Percentiles rank a stretch among this genome's conserved stretches.
These are phyloP conservation scores for Bidens hawaiensis DNA, from an alignment of 140 eudicot genomes.

Conservation along the genomic window DNA sequence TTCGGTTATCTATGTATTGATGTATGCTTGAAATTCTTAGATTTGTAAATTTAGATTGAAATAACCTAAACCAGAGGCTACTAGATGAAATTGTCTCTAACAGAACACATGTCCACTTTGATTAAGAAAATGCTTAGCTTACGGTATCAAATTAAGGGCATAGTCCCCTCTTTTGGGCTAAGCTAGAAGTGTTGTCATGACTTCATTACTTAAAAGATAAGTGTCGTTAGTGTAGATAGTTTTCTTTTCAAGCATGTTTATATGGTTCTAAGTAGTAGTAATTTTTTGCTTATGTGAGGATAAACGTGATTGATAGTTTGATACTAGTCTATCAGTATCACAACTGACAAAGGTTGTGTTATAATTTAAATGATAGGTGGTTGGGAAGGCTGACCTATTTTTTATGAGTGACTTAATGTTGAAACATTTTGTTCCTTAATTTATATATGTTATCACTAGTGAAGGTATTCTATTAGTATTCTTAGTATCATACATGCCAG, in stretches of 20 bases:
- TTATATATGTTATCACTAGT: neutral
- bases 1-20: neutral
- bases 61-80: neutral
- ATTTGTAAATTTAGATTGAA: constrained; percentile 5
- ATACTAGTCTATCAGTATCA: neutral
- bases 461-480: neutral
- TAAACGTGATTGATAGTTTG: constrained; percentile 9
- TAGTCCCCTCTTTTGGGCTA: neutral
- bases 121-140: neutral
- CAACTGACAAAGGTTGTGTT: neutral
- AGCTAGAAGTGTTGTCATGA: neutral
- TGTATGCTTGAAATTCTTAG: neutral
- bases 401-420: too few species aligned
- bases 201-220: neutral
- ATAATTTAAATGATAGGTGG: constrained; percentile 11
- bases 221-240: neutral
- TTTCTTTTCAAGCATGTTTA: neutral
- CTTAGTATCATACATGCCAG: neutral
- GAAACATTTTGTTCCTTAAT: neutral
- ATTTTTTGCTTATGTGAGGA: neutral
- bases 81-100: neutral
- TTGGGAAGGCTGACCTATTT: neutral
- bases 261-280: constrained; percentile 11
- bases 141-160: constrained; percentile 1
- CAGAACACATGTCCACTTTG: neutral